Evolutionary conservation across 2,329 filamentous ascomycete genomes (phyloP), one percentile per base, ranked within the genome.

Genomic region (Westerdykella ornata): DNA sequence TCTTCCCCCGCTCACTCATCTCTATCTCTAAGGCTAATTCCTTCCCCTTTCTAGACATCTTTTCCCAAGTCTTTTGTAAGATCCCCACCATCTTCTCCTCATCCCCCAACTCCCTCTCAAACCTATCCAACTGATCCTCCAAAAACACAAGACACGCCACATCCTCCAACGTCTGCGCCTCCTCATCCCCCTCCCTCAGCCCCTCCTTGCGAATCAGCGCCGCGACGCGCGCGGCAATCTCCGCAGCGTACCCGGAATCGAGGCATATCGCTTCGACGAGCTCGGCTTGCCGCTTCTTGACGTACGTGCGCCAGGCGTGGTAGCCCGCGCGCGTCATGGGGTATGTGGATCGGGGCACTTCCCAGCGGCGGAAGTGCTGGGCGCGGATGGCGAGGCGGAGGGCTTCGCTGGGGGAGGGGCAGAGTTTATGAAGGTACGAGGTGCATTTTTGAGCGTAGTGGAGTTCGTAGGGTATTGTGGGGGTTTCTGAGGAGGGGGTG

Each of bases 131-230:
- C 60, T 92, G 85, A 60, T 90, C 86, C 60, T 92, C 87, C 50
- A 94, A 68, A 62, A 94, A 94, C 19, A 94, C 87, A 41, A 94
- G 68, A 60, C 87, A 94, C 3, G 88, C 88, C 35, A 88, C 84
- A 67, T 94, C 88, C 69, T 94, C 88, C 47, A 94, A 72, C 5
- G 78, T 74, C 70, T 90, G 84, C 41, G 82, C 81, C 62, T 88
- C 83, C 45, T 74, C 71, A 43, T 80, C 76, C 44, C 73, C 70
- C 40, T 70, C 68, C 57, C 73, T 75, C 52, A 94, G 67, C 41
- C 81, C 80, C 61, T 92, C 85, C 67, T 94, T 94, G 46, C 84
- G 74, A 39, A 94, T 82, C 63, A 92, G 67, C n/a, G 75, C 73
- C 2, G 76, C 84, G 1, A 90, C 78, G 26, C 81, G 71, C 42